Base-by-base conservation (phyloP, 2,329 filamentous ascomycete genomes). In the Ascochyta koolunga region DNA sequence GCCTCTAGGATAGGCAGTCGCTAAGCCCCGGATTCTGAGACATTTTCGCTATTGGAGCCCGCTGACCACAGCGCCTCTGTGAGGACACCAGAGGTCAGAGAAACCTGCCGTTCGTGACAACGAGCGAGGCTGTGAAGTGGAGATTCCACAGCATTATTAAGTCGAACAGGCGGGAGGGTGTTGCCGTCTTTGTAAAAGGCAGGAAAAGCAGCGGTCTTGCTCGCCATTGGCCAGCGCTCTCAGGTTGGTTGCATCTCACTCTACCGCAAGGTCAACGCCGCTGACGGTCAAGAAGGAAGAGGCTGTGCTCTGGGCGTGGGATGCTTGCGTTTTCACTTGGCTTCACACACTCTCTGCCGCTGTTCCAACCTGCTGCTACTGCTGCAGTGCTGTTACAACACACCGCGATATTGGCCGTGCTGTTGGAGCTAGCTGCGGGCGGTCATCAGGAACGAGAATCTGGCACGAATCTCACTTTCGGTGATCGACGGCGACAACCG, bases 401-500 rank as follows among this genome's bases (percentile, higher is more conserved):
- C 32, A 36, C 31, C 31, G 22, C 40, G 24, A 40, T 15, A 37
- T 29, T 50, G 16, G 46, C 29, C 18, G 35, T 40, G 29, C 46
- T 25, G 24, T 36, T 42, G 9, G 21, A 54, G 41, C 36, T 54
- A 49, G 51, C 27, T 49, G 51, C 39, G 35, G 51, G 35, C 21
- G 33, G 27, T 36, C 51, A 50, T 33, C 51, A 54, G 51, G 51
- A 54, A 54, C 51, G 46, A 40, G 45, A 37, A 50, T 41, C 40
- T 54, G 51, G 49, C 51, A 43, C 32, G 47, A 43, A 50, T 43
- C 32, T 44, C 40, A 32, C 31, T 50, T 33, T 50, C 24, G 40
- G 38, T 39, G 53, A 56, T 56, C 53, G 52, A 50, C 52, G 33
- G 46, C 46, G 47, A 42, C 46, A 50, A 50, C 41, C 52, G 52